Evolutionary conservation across 164 flowering plant genomes (phyloP), one percentile per base, ranked within the genome.

Genomic region (Macadamia tetraphylla): DNA sequence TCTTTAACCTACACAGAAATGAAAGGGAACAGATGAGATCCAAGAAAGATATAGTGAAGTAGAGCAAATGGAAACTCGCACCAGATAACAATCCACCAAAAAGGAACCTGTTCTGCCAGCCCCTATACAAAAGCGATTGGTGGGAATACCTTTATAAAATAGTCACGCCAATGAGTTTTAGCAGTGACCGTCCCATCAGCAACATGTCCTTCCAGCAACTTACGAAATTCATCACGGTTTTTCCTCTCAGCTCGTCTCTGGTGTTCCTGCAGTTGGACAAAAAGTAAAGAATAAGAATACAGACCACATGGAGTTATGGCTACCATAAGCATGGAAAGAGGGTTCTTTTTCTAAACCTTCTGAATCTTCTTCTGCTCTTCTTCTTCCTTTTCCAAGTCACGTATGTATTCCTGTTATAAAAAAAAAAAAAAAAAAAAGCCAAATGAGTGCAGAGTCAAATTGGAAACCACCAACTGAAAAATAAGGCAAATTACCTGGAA

Each of bases 141-240:
- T 13, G 49, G 32, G 6, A 17, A 32, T 69, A 95, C 99, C 97
- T 88, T 87, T 77, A 81, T 70, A 75, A 92, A 94, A 65, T 94
- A 95, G 63, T 90, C 98, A n/a, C 85, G 87, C 99, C 99, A 94
- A 61, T 78, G 83, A 62, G 89, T 84, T 86, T 87, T 95, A 58
- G 97, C 98, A 0, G 86, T 87, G 48, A 95, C 82, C 59, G 55
- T 67, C 60, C 98, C 99, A 72, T 74, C 75, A 74, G 89, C 76
- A 74, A 90, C 80, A 84, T 92, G 90, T 63, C 74, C 99, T 73
- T 95, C 98, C 91, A 95, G 68, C 82, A 95, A 71, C 73, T 82
- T 89, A 48, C 97, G 91, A 66, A 90, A 90, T 56, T 83, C 94
- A 81, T 95, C 99, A 23, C 98, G 97, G 70, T 88, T 87, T 81